Evolutionary conservation across 176 grass and related monocot species (phyloP).

Genomic region (Saccharum officinarum): DNA sequence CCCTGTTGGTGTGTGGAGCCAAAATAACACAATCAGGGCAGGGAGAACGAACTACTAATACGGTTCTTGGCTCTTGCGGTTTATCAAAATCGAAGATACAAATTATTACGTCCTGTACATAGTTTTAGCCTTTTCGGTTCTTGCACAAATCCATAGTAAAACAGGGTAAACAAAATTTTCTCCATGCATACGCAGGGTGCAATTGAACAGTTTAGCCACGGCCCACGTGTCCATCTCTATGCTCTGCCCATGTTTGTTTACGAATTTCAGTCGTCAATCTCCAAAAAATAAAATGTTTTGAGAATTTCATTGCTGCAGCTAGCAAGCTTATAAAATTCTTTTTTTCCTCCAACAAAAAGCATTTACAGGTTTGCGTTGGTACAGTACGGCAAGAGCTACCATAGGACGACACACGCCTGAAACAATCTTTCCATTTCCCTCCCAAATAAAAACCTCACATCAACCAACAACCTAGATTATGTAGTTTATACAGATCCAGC

Average conservation of each 20-base stretch:
- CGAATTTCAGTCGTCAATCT: background rate
- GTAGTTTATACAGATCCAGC: background rate
- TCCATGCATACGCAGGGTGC: background rate
- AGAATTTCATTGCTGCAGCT: background rate
- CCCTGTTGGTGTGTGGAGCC: constrained; percentile 37
- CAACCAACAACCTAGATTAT: background rate
- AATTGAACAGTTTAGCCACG: background rate
- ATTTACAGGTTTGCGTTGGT: background rate
- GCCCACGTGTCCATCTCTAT: background rate
- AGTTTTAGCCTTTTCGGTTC: background rate
- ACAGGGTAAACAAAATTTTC: background rate
- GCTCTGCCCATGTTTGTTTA: background rate
- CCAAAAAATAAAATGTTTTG: background rate
- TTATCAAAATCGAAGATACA: background rate
- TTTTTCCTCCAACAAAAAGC: background rate
- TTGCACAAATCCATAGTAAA: background rate
- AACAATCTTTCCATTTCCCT: background rate
- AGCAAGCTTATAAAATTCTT: background rate
- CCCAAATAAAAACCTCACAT: background rate
- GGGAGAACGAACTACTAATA: background rate
- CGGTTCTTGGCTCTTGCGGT: background rate
- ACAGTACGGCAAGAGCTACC: background rate
- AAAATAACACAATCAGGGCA: background rate
- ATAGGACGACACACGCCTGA: background rate
- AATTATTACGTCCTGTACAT: background rate